Percentiles rank a stretch among this genome's conserved stretches.
phyloP scores from a whole-genome alignment of 2,329 filamentous ascomycete genomes.

The Diaporthe sp. region DNA sequence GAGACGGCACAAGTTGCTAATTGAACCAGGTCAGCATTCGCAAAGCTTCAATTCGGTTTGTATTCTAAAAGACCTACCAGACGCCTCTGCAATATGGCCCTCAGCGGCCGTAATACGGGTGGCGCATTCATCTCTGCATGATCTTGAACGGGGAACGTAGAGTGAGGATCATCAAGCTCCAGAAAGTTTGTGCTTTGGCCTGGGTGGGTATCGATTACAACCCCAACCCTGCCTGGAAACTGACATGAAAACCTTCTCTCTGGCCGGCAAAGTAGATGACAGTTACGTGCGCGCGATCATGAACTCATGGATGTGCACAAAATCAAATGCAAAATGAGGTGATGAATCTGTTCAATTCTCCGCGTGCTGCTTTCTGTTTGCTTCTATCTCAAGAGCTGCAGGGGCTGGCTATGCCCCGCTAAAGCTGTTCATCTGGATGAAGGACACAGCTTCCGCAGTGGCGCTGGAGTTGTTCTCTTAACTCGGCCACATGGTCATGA shows the following conservation, averaged over 20 bases:
- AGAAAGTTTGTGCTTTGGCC: constrained; percentile 38
- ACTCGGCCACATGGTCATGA: neutral
- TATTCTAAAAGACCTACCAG: constrained; percentile 45
- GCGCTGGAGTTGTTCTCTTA: neutral
- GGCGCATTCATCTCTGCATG: constrained; percentile 52
- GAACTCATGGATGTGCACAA: no score
- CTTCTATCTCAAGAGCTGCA: neutral
- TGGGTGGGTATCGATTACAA: constrained; percentile 40
- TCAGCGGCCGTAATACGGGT: constrained; percentile 54
- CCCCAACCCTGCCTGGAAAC: neutral
- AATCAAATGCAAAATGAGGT: neutral
- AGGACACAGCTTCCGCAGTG: neutral
- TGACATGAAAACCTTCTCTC: neutral
- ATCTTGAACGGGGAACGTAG: constrained; percentile 35
- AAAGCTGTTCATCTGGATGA: neutral
- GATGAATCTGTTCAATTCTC: neutral
- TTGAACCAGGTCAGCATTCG: constrained; percentile 34
- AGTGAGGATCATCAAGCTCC: constrained; percentile 33
- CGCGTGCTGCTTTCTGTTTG: neutral
- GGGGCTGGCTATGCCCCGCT: neutral
- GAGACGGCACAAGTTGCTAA: constrained; percentile 45
- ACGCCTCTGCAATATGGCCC: constrained; percentile 49
- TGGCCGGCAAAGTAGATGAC: neutral
- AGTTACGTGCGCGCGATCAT: neutral
- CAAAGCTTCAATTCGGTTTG: neutral